Percentiles rank a stretch among this genome's conserved stretches.
These are phyloP conservation scores for Penicillium crystallinum DNA, from an alignment of 495 filamentous ascomycete species.

Conservation along the genomic window DNA sequence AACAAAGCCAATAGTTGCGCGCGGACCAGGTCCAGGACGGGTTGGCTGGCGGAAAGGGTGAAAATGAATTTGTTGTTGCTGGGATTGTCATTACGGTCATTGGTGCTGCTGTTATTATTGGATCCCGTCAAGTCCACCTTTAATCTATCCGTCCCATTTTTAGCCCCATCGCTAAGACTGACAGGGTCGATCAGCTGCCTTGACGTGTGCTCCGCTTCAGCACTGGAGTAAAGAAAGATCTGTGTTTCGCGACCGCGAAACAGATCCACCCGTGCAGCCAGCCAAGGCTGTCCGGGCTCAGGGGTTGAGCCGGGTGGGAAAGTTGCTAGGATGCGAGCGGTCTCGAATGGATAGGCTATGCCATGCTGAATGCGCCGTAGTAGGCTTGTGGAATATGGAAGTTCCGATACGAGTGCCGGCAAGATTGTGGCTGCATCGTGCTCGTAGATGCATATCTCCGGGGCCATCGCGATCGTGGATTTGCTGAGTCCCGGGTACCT, in stretches of 20 bases:
- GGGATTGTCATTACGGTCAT: background rate
- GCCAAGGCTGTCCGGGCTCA: slow-evolving; percentile 29
- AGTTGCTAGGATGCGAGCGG: slow-evolving; percentile 42
- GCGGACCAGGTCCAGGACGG: slow-evolving; percentile 13
- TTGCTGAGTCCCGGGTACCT: slow-evolving; percentile 6
- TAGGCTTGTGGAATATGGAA: slow-evolving; percentile 53
- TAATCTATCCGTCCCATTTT: background rate
- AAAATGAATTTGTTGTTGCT: slow-evolving; percentile 7
- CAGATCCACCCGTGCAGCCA: slow-evolving; percentile 55
- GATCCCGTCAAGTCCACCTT: background rate
- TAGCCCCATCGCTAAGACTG: slow-evolving; percentile 1
- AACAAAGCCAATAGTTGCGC: slow-evolving; percentile 30
- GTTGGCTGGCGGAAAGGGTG: slow-evolving; percentile 7
- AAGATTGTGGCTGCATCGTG: slow-evolving; percentile 38
- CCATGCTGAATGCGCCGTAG: slow-evolving; percentile 55
- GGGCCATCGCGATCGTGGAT: background rate
- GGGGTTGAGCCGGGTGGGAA: slow-evolving; percentile 18
- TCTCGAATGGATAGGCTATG: slow-evolving; percentile 29
- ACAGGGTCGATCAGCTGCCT: slow-evolving; percentile 14
- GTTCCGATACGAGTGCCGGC: slow-evolving; percentile 39
- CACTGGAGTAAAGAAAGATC: slow-evolving; percentile 53
- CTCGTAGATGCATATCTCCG: slow-evolving; percentile 24
- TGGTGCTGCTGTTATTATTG: slow-evolving; percentile 1
- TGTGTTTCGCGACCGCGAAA: slow-evolving; percentile 54
- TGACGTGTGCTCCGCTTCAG: slow-evolving; percentile 38